These are phyloP conservation scores for Nidularia pulvinata DNA, from an alignment of 768 basidiomycete genomes.

Conservation along the genomic window DNA sequence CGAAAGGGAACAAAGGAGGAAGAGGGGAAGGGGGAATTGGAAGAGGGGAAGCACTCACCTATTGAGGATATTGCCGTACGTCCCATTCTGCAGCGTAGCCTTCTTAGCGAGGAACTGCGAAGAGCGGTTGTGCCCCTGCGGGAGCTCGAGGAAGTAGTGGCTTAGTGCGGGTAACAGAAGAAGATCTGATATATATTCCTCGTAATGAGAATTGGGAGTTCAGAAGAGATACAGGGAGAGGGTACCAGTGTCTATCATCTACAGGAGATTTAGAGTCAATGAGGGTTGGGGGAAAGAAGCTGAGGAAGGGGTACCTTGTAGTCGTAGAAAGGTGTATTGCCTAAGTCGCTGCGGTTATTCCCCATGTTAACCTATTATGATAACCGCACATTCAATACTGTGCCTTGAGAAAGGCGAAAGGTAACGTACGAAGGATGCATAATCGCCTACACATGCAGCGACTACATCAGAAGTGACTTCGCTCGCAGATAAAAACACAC, in stretches of 20 bases:
- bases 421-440: constrained; percentile 30
- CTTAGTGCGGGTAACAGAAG: constrained; percentile 35
- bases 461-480: too few relatives aligned
- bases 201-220: neutral
- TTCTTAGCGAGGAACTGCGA: constrained; percentile 24
- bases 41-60: constrained; percentile 17
- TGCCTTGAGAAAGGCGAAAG: neutral
- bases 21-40: too few relatives aligned
- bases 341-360: constrained; percentile 29
- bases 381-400: neutral
- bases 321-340: constrained; percentile 36
- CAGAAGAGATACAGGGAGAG: neutral
- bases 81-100: constrained; percentile 38
- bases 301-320: constrained; percentile 21
- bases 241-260: constrained; percentile 46
- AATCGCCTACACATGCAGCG: constrained; percentile 32
- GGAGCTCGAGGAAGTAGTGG: constrained; percentile 42
- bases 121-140: constrained; percentile 33
- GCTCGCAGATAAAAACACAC: neutral
- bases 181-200: constrained; percentile 22
- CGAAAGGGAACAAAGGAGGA: too few relatives aligned
- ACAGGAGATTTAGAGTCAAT: too few relatives aligned
- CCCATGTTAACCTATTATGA: constrained; percentile 29
- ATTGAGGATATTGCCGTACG: constrained; percentile 33
- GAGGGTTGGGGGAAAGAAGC: neutral